phyloP scores from a whole-genome alignment of 2,329 filamentous ascomycete genomes.

The Esteya vermicola region DNA sequence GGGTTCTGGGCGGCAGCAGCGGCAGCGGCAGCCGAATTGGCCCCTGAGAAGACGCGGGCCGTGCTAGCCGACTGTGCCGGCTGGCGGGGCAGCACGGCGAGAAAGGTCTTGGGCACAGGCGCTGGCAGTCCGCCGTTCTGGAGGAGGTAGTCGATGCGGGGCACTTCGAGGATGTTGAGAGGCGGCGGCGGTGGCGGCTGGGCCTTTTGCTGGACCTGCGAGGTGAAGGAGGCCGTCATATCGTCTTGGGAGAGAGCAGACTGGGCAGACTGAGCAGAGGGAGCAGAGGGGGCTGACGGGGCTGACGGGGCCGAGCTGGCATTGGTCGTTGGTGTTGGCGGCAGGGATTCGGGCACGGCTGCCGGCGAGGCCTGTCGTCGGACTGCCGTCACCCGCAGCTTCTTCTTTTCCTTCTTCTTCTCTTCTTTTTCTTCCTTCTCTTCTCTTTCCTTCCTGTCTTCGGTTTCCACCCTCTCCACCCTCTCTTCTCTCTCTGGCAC shows the following conservation, averaged over 20 bases:
- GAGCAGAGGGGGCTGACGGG: too few species aligned
- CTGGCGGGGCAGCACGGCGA: conserved; percentile 47
- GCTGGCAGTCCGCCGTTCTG: conserved; percentile 72
- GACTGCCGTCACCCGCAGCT: too few species aligned
- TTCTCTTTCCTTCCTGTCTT: not conserved
- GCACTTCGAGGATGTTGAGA: conserved; percentile 54
- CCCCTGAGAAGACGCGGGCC: conserved; percentile 31
- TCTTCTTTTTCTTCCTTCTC: not conserved
- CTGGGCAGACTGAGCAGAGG: too few species aligned
- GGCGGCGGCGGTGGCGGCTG: conserved; percentile 64
- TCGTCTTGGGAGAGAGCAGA: not conserved
- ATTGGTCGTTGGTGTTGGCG: too few species aligned
- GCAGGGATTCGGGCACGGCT: too few species aligned
- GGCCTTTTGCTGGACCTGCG: conserved; percentile 26
- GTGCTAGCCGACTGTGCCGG: too few species aligned
- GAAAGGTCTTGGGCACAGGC: conserved; percentile 57
- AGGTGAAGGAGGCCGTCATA: conserved; percentile 10
- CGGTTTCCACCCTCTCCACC: not conserved
- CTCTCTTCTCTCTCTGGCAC: not conserved
- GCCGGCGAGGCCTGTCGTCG: too few species aligned
- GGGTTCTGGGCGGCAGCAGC: conserved; percentile 38
- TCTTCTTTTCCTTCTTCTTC: too few species aligned
- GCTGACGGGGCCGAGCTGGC: too few species aligned
- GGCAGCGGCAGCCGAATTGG: conserved; percentile 19
- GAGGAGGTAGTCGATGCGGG: conserved; percentile 81